Evolutionary conservation across 257 asterid genomes (phyloP).

Genomic region (Echium plantagineum): DNA sequence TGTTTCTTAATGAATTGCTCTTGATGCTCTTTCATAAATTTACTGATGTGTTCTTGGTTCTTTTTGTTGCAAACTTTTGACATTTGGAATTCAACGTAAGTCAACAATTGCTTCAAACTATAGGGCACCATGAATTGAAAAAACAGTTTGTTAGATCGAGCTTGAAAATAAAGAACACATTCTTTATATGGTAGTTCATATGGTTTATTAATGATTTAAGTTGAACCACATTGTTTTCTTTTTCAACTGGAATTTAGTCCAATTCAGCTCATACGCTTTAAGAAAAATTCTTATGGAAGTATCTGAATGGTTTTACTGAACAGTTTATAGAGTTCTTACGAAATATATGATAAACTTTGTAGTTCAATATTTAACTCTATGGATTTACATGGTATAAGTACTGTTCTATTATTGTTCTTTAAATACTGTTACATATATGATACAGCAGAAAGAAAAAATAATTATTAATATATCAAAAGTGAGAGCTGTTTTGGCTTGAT

Average conservation of each 20-base stretch:
- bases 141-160: not conserved
- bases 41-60: not conserved
- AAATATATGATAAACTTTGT: not conserved
- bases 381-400: not conserved
- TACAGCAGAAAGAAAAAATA: constrained; percentile 55
- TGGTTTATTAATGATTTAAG: not conserved
- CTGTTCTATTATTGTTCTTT: constrained; percentile 42
- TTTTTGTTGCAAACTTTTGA: not conserved
- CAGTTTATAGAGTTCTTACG: not conserved
- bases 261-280: not conserved
- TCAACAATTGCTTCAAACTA: too few relatives aligned
- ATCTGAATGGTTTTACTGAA: not conserved
- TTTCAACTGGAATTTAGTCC: not conserved
- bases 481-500: constrained; percentile 79
- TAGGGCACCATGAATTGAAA: too few relatives aligned
- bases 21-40: not conserved
- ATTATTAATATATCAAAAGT: constrained; percentile 62
- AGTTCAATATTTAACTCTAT: not conserved
- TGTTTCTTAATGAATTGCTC: not conserved
- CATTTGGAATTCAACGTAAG: too few relatives aligned
- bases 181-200: not conserved
- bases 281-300: not conserved
- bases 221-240: not conserved
- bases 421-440: constrained; percentile 50
- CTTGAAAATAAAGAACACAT: not conserved